Evolutionary conservation across 2,329 filamentous ascomycete species (phyloP).

Genomic region (Aspergillus hiratsukae): DNA sequence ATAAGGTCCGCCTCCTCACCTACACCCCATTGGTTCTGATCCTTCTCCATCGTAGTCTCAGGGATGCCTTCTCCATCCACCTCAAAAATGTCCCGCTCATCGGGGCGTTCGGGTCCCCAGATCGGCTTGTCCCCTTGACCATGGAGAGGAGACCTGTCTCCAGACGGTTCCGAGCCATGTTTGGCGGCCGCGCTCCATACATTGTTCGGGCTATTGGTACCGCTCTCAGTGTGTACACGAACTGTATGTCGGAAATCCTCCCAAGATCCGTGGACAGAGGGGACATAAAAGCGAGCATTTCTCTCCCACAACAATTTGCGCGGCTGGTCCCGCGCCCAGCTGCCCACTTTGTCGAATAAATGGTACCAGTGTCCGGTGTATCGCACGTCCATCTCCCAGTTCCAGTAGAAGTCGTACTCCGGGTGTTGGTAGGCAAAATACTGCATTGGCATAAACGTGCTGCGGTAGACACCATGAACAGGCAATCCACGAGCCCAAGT

Average conservation of each 20-base stretch:
- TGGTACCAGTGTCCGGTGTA: slow-evolving; percentile 80
- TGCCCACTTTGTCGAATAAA: slow-evolving; percentile 64
- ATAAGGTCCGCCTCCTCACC: slow-evolving; percentile 89
- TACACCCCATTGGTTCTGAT: slow-evolving; percentile 81
- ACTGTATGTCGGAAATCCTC: slow-evolving; percentile 76
- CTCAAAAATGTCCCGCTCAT: slow-evolving; percentile 66
- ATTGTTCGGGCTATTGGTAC: slow-evolving; percentile 61
- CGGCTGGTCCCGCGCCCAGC: slow-evolving; percentile 68
- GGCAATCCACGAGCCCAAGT: slow-evolving; percentile 67
- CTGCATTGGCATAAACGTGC: slow-evolving; percentile 89
- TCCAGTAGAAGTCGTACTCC: slow-evolving; percentile 78
- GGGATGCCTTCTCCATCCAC: slow-evolving; percentile 68
- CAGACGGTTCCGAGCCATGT: slow-evolving; percentile 18
- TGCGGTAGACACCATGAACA: slow-evolving; percentile 88
- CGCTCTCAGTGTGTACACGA: slow-evolving; percentile 69
- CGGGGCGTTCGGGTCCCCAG: slow-evolving; percentile 77
- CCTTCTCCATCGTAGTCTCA: slow-evolving; percentile 68
- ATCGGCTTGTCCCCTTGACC: slow-evolving; percentile 58
- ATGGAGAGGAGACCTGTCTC: slow-evolving; percentile 23
- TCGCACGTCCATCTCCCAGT: slow-evolving; percentile 80
- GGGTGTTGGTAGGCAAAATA: slow-evolving; percentile 80
- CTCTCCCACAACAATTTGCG: slow-evolving; percentile 79
- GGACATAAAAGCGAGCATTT: slow-evolving; percentile 72
- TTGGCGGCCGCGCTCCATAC: slow-evolving; percentile 55
- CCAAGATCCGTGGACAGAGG: slow-evolving; percentile 70